Percentiles rank a stretch among this genome's conserved stretches.
These are phyloP conservation scores for Phaeodactylum tricornutum DNA, from an alignment of 108 stramenopile species.

Conservation along the genomic window DNA sequence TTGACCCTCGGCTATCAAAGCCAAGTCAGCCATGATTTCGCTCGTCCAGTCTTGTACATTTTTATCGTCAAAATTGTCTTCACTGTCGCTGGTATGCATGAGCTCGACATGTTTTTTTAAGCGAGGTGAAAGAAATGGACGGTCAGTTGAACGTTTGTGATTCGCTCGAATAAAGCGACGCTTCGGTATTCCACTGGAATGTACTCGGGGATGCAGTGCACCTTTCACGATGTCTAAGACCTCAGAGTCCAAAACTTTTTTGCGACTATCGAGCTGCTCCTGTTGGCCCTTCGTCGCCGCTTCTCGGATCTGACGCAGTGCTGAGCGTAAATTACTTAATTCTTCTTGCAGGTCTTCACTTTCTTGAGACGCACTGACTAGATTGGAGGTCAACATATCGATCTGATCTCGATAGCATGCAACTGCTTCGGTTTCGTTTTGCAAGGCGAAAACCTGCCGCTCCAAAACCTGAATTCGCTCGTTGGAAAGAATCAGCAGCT, in stretches of 20 bases:
- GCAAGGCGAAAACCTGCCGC: conserved; percentile 29
- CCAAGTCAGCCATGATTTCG: conserved; percentile 57
- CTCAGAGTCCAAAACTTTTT: no score
- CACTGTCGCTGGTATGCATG: conserved; percentile 16
- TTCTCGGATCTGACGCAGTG: conserved; percentile 25
- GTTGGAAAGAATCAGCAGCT: conserved; percentile 44
- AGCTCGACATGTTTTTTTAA: conserved; percentile 7
- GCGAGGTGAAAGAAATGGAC: not conserved
- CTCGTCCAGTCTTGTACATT: conserved; percentile 53
- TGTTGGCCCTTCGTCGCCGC: conserved; percentile 8
- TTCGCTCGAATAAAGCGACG: no score
- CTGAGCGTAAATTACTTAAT: conserved; percentile 11
- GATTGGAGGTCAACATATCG: conserved; percentile 4
- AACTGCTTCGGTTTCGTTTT: conserved; percentile 14
- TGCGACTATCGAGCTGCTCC: no score
- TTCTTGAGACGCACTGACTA: conserved; percentile 17
- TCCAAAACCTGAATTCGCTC: conserved; percentile 41
- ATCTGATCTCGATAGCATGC: conserved; percentile 25
- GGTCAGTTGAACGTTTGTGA: no score
- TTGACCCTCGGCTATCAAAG: conserved; percentile 51
- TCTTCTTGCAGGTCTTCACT: conserved; percentile 24
- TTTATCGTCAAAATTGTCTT: conserved; percentile 11
- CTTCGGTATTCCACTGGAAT: no score
- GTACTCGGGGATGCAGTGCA: no score
- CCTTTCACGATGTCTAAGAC: no score